These are phyloP conservation scores for Vicia faba DNA, from an alignment of 306 rosid species.

Conservation along the genomic window DNA sequence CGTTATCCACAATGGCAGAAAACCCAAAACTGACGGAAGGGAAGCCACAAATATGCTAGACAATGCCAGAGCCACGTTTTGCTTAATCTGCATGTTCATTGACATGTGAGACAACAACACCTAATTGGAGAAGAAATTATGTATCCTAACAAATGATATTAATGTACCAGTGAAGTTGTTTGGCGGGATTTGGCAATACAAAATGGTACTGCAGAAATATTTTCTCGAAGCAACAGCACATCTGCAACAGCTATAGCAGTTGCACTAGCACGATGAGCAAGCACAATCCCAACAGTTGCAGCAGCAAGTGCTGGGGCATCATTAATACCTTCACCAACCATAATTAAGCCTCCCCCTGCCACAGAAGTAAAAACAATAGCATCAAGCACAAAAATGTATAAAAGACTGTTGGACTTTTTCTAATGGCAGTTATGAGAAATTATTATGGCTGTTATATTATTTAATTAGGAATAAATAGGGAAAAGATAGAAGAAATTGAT, in stretches of 20 bases:
- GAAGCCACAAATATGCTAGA: slow-evolving; percentile 77
- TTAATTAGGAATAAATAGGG: too few relatives aligned
- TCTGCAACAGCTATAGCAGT: slow-evolving; percentile 97
- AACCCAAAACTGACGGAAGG: slow-evolving; percentile 93
- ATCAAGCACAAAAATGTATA: slow-evolving; percentile 9
- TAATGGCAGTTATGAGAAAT: too few relatives aligned
- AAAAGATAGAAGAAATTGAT: too few relatives aligned
- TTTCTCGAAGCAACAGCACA: slow-evolving; percentile 78
- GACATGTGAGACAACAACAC: slow-evolving; percentile 27
- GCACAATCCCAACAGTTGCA: slow-evolving; percentile 95
- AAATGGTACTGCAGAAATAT: slow-evolving; percentile 87
- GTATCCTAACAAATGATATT: slow-evolving; percentile 8
- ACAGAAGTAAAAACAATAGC: slow-evolving; percentile 25
- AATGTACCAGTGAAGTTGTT: slow-evolving; percentile 82
- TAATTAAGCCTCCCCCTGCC: slow-evolving; percentile 90
- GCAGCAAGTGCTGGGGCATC: slow-evolving; percentile 99
- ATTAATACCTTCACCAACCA: slow-evolving; percentile 98
- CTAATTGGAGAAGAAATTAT: slow-evolving; percentile 24
- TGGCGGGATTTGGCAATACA: slow-evolving; percentile 96
- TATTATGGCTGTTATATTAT: too few relatives aligned
- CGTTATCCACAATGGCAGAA: slow-evolving; percentile 93
- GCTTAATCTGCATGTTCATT: slow-evolving; percentile 73
- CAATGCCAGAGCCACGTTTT: slow-evolving; percentile 89
- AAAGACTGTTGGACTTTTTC: background rate
- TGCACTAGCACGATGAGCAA: slow-evolving; percentile 96